These are phyloP conservation scores for Beauveria varroae DNA, from an alignment of 2,329 filamentous ascomycete genomes.

Conservation along the genomic window DNA sequence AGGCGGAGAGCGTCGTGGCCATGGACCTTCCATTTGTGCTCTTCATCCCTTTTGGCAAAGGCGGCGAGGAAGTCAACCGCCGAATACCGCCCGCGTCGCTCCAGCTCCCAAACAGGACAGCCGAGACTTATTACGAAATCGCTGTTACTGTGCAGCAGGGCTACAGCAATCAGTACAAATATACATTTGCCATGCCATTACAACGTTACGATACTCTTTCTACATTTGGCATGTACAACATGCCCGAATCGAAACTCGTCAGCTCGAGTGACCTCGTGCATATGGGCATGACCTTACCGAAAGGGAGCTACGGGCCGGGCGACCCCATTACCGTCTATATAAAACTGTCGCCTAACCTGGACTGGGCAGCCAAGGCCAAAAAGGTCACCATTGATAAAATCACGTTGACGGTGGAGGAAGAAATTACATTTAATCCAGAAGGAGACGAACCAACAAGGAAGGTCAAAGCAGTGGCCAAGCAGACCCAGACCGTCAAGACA, in stretches of 20 bases:
- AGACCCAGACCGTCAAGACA: conserved; percentile 71
- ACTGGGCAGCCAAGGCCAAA: conserved; percentile 85
- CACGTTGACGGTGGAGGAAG: conserved; percentile 88
- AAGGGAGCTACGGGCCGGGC: conserved; percentile 93
- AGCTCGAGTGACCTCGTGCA: conserved; percentile 88
- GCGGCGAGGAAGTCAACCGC: conserved; percentile 81
- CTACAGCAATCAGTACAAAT: conserved; percentile 78
- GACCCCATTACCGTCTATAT: conserved; percentile 96
- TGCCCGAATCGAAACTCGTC: conserved; percentile 78
- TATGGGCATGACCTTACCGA: conserved; percentile 81
- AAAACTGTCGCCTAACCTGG: conserved; percentile 83
- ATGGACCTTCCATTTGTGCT: conserved; percentile 98
- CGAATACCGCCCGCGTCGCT: conserved; percentile 88
- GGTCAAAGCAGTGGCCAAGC: conserved; percentile 77
- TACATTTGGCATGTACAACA: conserved; percentile 99
- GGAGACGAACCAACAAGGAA: conserved; percentile 92
- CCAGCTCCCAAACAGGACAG: conserved; percentile 84
- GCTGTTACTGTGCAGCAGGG: conserved; percentile 94
- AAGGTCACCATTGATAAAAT: conserved; percentile 92
- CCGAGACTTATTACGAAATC: conserved; percentile 94
- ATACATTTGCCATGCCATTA: conserved; percentile 83
- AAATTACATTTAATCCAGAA: conserved; percentile 97
- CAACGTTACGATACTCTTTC: conserved; percentile 93
- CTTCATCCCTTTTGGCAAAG: conserved; percentile 91
- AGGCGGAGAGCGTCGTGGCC: conserved; percentile 80